A percentile compares a stretch with the other conserved stretches of the same genome.
phyloP scores from a whole-genome alignment of 2,329 filamentous ascomycete genomes.

The Colletotrichum musicola region DNA sequence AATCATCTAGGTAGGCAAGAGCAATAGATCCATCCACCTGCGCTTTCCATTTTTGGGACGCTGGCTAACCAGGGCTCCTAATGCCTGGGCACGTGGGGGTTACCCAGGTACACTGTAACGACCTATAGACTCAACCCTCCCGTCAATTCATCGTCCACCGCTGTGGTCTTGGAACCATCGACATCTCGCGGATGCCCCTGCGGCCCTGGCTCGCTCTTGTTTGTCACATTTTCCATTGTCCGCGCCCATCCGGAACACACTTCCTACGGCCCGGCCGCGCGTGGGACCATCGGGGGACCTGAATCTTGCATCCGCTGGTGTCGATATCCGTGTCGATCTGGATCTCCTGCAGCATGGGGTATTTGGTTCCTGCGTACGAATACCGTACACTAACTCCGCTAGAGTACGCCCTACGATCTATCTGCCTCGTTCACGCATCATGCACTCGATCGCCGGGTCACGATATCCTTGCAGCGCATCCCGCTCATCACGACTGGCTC shows the following conservation, averaged over 20 bases:
- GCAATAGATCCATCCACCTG: background rate
- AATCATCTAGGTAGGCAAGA: background rate
- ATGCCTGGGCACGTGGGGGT: conserved; percentile 24
- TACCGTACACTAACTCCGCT: too few species aligned
- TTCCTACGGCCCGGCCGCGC: background rate
- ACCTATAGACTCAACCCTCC: background rate
- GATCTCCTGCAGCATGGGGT: background rate
- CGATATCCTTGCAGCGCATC: conserved; percentile 7
- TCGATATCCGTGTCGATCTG: background rate
- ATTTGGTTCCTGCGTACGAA: too few species aligned
- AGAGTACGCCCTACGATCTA: too few species aligned
- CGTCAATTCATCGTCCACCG: background rate
- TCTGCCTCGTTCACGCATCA: background rate
- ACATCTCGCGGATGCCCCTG: background rate
- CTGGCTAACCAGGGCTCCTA: conserved; percentile 15
- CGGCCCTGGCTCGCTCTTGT: background rate
- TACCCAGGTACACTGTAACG: background rate
- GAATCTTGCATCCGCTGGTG: conserved; percentile 12
- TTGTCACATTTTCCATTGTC: conserved; percentile 21
- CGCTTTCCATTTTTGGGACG: background rate
- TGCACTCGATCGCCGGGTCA: background rate
- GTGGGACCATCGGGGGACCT: conserved; percentile 7
- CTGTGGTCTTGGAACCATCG: too few species aligned
- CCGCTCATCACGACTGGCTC: background rate
- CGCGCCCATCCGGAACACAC: background rate